phyloP scores from a whole-genome alignment of 2,329 filamentous ascomycete genomes.

The Aspergillus costaricaensis region DNA sequence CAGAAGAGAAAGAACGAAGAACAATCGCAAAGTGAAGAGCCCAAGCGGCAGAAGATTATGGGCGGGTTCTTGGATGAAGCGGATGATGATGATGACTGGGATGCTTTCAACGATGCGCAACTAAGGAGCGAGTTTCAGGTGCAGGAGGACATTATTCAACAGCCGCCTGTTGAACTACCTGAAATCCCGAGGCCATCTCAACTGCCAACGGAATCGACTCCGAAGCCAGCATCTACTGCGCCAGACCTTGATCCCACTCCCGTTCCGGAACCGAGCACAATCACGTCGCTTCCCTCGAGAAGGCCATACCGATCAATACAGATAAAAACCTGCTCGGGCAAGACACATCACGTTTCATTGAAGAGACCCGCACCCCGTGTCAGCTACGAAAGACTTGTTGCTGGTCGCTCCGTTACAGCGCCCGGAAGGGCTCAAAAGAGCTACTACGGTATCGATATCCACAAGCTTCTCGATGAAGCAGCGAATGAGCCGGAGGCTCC shows the following conservation, averaged over 20 bases:
- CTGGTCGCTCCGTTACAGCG: constrained; percentile 53
- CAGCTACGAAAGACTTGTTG: constrained; percentile 57
- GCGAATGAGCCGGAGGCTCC: constrained; percentile 57
- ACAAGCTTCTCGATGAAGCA: constrained; percentile 74
- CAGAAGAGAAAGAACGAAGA: constrained; percentile 45
- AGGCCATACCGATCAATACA: constrained; percentile 26
- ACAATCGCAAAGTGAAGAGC: constrained; percentile 30
- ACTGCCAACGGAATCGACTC: background rate
- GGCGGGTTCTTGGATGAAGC: constrained; percentile 47
- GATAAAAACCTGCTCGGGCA: constrained; percentile 53
- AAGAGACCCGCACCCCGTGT: constrained; percentile 39
- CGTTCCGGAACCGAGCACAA: constrained; percentile 7
- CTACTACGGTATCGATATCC: constrained; percentile 93
- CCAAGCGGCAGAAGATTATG: constrained; percentile 45
- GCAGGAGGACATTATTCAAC: constrained; percentile 25
- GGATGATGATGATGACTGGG: constrained; percentile 43
- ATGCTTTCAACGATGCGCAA: constrained; percentile 30
- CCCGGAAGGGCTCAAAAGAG: constrained; percentile 59
- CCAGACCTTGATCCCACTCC: constrained; percentile 7
- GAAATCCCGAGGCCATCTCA: constrained; percentile 14
- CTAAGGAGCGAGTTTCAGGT: constrained; percentile 34
- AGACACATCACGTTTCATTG: constrained; percentile 45
- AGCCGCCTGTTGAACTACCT: constrained; percentile 20
- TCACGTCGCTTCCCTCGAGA: constrained; percentile 17
- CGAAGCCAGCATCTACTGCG: background rate